Percentiles rank a stretch among this genome's conserved stretches.
Conservation (phyloP, 345 rosid genomes). For the Angophora floribunda region DNA sequence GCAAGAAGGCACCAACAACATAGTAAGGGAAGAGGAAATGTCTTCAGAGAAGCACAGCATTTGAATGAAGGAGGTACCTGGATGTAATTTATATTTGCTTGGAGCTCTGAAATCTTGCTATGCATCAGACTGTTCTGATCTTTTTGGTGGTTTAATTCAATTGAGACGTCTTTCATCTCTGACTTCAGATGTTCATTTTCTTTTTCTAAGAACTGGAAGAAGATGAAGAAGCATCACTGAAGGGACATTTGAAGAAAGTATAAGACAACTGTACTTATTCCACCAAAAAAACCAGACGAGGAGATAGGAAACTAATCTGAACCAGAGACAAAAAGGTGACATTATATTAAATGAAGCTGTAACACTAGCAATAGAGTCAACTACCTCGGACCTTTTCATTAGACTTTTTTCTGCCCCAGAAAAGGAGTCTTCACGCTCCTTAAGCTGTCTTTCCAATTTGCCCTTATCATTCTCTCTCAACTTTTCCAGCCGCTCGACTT, state of each 20-base stretch:
- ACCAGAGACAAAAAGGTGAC: neutral
- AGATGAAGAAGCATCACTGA: neutral
- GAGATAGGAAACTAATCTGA: neutral
- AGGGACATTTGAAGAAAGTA: neutral
- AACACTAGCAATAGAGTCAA: constrained; percentile 19
- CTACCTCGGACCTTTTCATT: constrained; percentile 75
- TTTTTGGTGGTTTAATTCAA: constrained; percentile 47
- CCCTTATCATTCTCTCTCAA: constrained; percentile 47
- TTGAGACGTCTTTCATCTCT: constrained; percentile 36
- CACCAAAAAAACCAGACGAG: neutral
- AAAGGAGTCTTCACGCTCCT: constrained; percentile 39
- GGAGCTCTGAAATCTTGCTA: constrained; percentile 40
- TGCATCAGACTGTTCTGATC: constrained; percentile 37
- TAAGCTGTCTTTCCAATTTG: constrained; percentile 45
- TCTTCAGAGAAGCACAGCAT: constrained; percentile 5
- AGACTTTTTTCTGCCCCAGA: constrained; percentile 34
- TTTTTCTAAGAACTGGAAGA: constrained; percentile 58
- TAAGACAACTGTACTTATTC: neutral
- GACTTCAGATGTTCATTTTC: constrained; percentile 48
- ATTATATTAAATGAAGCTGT: neutral
- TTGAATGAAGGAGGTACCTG: constrained; percentile 21
- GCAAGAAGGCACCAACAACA: neutral
- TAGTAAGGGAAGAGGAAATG: neutral
- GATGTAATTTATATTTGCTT: constrained; percentile 34
- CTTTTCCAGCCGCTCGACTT: constrained; percentile 73